Base-by-base conservation (phyloP, 306 rosid species). In the Fagus crenata region DNA sequence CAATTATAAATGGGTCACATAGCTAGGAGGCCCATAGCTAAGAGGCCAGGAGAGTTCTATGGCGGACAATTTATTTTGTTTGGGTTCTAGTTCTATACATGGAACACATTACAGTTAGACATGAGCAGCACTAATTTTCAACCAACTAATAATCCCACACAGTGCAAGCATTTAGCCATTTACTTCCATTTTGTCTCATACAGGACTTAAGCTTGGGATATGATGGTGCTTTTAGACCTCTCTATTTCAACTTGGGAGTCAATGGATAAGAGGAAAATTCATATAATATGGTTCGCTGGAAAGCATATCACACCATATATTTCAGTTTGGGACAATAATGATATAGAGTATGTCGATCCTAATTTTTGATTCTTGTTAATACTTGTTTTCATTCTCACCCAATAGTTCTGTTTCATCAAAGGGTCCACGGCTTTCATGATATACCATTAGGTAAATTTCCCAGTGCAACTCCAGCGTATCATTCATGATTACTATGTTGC, bases 401-500 rank as follows among this genome's bases (percentile, higher is more conserved):
- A 22, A 58, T 58, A 18, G 9, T 28, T 4, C 64, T 28, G 64
- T 58, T 58, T 8, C 36, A 28, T 28, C 14, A 8, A 8, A 3
- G 28, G 64, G 36, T 58, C 59, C 81, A 71, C 51, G 36, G 55
- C 67, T 46, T 37, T 64, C 32, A 31, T 71, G 31, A 67, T 51
- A 67, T 51, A 7, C 14, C 17, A 54, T 63, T 75, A 17, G 71
- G 37, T 71, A 35, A 22, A 54, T 8, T 53, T 75, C 41, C 51
- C 11, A 14, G 51, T 78, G 49, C 68, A 18, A 61, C 73, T 69
- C 42, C 56, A 51, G 42, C 55, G 72, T 15, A 54, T 28, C 70
- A 46, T 14, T 14, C 36, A 32, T 71, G 60, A 32, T n/a, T 40
- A 33, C 72, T 18, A 41, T 41, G 14, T 28, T 58, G 7, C 37